Percentiles rank a stretch among this genome's conserved stretches.
Evolutionary conservation across 2,329 filamentous ascomycete genomes (phyloP).

Genomic region (Colletotrichum somersetense): DNA sequence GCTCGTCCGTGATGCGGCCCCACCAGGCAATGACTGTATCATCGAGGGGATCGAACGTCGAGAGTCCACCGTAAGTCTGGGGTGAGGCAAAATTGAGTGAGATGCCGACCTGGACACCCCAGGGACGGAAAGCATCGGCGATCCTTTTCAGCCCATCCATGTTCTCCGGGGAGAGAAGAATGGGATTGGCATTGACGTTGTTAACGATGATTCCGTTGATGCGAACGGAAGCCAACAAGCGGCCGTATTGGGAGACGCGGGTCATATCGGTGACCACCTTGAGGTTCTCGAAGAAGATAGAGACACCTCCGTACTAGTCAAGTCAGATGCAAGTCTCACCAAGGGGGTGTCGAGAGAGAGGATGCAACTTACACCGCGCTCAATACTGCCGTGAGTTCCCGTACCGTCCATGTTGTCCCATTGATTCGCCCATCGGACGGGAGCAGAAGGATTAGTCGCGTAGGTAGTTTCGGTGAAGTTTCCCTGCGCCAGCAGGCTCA

Average conservation of each 20-base stretch:
- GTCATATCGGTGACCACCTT: conserved; percentile 69
- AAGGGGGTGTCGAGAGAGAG: background rate
- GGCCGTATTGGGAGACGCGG: conserved; percentile 72
- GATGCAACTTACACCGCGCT: conserved; percentile 61
- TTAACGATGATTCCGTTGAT: conserved; percentile 77
- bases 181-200: conserved; percentile 78
- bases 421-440: conserved; percentile 78
- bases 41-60: conserved; percentile 76
- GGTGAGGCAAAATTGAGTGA: conserved; percentile 79
- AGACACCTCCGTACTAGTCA: conserved; percentile 68
- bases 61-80: conserved; percentile 64
- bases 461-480: conserved; percentile 58
- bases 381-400: conserved; percentile 64
- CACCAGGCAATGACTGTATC: conserved; percentile 72
- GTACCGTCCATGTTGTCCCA: conserved; percentile 76
- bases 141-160: conserved; percentile 72
- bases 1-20: conserved; percentile 67
- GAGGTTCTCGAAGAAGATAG: conserved; percentile 75
- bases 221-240: conserved; percentile 74
- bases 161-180: conserved; percentile 67
- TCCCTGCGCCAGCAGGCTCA: conserved; percentile 73
- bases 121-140: conserved; percentile 75
- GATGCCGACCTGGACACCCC: conserved; percentile 74
- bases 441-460: conserved; percentile 68
- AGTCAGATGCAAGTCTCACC: background rate